Percentiles rank a stretch among this genome's conserved stretches.
These are phyloP conservation scores for Phialophora chinensis DNA, from an alignment of 2,329 filamentous ascomycete species.

Conservation along the genomic window DNA sequence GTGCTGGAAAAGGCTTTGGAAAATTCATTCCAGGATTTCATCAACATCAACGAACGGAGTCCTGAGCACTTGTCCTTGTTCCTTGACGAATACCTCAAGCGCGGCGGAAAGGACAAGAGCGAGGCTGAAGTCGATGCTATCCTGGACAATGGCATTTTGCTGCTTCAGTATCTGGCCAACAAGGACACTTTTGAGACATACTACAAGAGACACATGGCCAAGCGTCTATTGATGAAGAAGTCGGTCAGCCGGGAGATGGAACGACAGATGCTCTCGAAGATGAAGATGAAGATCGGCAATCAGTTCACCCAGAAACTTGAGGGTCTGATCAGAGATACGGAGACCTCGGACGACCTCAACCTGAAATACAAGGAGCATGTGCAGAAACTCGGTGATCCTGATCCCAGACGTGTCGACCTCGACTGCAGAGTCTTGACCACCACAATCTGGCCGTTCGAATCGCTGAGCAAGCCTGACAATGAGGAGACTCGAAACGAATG, in stretches of 20 bases:
- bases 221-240: constrained; percentile 83
- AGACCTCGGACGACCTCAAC: constrained; percentile 82
- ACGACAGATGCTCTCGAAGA: constrained; percentile 91
- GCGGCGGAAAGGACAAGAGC: constrained; percentile 89
- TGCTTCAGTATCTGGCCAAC: constrained; percentile 86
- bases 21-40: constrained; percentile 87
- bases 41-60: constrained; percentile 84
- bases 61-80: constrained; percentile 95
- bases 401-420: constrained; percentile 74
- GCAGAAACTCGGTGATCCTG: constrained; percentile 61
- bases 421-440: constrained; percentile 85
- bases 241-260: constrained; percentile 91
- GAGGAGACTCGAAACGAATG: constrained; percentile 61
- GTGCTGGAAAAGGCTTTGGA: constrained; percentile 81
- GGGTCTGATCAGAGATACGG: constrained; percentile 97
- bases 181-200: constrained; percentile 96
- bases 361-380: constrained; percentile 75
- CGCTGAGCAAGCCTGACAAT: constrained; percentile 68
- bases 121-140: constrained; percentile 83
- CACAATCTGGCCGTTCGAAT: constrained; percentile 93
- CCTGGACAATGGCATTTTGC: constrained; percentile 84
- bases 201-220: constrained; percentile 95
- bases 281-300: constrained; percentile 96
- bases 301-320: constrained; percentile 92
- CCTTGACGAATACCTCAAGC: constrained; percentile 95